A percentile compares a stretch with the other conserved stretches of the same genome.
phyloP scores from a whole-genome alignment of 169 alveolate species.

The Plasmodium sp. region DNA sequence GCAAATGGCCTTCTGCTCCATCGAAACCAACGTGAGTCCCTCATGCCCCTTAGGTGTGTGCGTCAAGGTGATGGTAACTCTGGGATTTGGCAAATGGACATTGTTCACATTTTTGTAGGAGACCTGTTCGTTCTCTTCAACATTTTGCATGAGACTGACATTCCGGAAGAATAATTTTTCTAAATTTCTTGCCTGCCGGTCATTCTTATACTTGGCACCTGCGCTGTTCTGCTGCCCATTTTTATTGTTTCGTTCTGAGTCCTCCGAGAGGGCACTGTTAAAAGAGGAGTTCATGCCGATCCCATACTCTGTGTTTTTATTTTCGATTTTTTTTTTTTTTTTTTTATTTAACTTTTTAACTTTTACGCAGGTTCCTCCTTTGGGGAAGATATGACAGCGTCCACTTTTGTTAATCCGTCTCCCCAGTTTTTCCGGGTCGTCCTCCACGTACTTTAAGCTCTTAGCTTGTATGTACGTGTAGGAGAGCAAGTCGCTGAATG shows the following conservation, averaged over 20 bases:
- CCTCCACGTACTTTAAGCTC: conserved; percentile 28
- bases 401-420: conserved; percentile 2
- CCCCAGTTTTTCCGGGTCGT: conserved; percentile 4
- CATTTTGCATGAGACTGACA: conserved; percentile 37
- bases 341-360: conserved; percentile 19
- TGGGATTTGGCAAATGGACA: conserved; percentile 57
- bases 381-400: conserved; percentile 13
- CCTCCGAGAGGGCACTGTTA: conserved; percentile 5
- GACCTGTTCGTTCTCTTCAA: conserved; percentile 22
- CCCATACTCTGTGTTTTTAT: background rate
- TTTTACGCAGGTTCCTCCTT: background rate
- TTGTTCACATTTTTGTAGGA: conserved; percentile 49
- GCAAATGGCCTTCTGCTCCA: conserved; percentile 52
- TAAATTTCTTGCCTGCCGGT: conserved; percentile 18
- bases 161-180: conserved; percentile 49
- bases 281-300: conserved; percentile 8
- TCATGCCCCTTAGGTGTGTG: conserved; percentile 67
- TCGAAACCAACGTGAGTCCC: conserved; percentile 19
- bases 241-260: conserved; percentile 5
- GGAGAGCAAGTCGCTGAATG: conserved; percentile 76
- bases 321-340: conserved; percentile 21
- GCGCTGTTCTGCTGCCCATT: background rate
- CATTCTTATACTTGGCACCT: background rate
- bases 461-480: conserved; percentile 39
- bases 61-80: conserved; percentile 38